Evolutionary conservation across 768 basidiomycete genomes (phyloP).

Genomic region (Rickenella mellea): DNA sequence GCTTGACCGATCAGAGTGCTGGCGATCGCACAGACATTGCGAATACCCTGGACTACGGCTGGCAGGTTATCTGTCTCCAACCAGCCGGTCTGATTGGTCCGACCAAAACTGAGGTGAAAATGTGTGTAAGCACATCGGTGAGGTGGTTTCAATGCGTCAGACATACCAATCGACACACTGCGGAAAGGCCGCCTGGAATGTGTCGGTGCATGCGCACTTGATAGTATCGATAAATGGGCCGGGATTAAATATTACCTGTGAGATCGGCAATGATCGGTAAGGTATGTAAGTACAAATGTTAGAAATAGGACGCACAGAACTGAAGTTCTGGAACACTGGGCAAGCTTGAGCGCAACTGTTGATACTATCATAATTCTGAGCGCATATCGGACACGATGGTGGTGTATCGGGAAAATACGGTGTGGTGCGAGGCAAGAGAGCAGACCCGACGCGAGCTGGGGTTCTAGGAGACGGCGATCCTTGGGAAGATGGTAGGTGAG

Average conservation of each 20-base stretch:
- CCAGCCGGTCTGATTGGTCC: conserved; percentile 47
- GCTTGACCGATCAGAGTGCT: conserved; percentile 46
- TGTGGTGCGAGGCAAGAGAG: too few relatives aligned
- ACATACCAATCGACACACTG: conserved; percentile 61
- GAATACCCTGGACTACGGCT: conserved; percentile 37
- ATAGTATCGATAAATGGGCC: conserved; percentile 53
- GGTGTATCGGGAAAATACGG: conserved; percentile 45
- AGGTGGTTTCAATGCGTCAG: not conserved
- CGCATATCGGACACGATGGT: conserved; percentile 52
- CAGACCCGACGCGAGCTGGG: too few relatives aligned
- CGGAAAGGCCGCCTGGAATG: conserved; percentile 38
- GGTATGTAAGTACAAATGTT: not conserved
- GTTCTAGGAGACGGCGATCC: too few relatives aligned
- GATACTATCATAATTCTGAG: conserved; percentile 40
- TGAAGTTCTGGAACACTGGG: conserved; percentile 47
- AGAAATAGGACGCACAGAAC: conserved; percentile 27
- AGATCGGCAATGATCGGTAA: not conserved
- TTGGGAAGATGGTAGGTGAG: too few relatives aligned
- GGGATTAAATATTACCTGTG: conserved; percentile 54
- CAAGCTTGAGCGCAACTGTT: conserved; percentile 48
- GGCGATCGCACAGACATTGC: conserved; percentile 39
- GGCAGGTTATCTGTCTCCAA: conserved; percentile 36
- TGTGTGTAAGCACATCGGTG: conserved; percentile 1
- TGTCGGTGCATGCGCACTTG: conserved; percentile 50
- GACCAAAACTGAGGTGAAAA: conserved; percentile 32